phyloP scores from a whole-genome alignment of 495 filamentous ascomycete genomes.

The Neurospora sp. region DNA sequence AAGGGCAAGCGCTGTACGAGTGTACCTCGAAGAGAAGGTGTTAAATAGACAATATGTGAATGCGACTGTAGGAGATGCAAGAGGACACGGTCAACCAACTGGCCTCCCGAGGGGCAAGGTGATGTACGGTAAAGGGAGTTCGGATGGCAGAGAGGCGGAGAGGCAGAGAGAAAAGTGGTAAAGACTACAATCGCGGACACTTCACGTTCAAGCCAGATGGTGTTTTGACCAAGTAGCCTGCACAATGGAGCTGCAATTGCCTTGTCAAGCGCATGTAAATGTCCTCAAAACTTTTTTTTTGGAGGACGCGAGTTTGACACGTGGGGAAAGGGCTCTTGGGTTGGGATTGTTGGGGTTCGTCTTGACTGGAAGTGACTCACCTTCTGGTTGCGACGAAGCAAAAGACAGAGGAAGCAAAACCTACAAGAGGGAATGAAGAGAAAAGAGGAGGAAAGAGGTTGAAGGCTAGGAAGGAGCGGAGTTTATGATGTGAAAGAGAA shows the following conservation, averaged over 20 bases:
- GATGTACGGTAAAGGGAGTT: not conserved
- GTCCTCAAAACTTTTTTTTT: not conserved
- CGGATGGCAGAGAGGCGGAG: not conserved
- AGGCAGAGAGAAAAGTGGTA: not conserved
- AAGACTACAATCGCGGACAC: not conserved
- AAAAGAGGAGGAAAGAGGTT: slow-evolving; percentile 14
- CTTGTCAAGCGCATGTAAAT: not conserved
- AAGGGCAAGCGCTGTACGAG: not conserved
- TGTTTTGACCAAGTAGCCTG: not conserved
- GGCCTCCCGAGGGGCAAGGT: not conserved
- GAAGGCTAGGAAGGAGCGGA: not conserved
- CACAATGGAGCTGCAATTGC: not conserved
- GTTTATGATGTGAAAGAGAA: not conserved
- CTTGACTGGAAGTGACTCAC: slow-evolving; percentile 4
- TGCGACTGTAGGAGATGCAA: not conserved
- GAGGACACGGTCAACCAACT: not conserved
- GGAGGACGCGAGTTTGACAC: not conserved
- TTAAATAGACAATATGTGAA: not conserved
- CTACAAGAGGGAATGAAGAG: slow-evolving; percentile 14
- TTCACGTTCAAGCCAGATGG: not conserved
- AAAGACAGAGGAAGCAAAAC: slow-evolving; percentile 1
- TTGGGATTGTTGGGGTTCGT: not conserved
- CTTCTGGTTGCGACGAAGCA: slow-evolving; percentile 6
- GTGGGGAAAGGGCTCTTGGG: not conserved
- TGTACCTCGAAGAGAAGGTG: slow-evolving; percentile 9